Conservation (phyloP, 2,329 filamentous ascomycete genomes). For the Dryadomyces quercivorus region DNA sequence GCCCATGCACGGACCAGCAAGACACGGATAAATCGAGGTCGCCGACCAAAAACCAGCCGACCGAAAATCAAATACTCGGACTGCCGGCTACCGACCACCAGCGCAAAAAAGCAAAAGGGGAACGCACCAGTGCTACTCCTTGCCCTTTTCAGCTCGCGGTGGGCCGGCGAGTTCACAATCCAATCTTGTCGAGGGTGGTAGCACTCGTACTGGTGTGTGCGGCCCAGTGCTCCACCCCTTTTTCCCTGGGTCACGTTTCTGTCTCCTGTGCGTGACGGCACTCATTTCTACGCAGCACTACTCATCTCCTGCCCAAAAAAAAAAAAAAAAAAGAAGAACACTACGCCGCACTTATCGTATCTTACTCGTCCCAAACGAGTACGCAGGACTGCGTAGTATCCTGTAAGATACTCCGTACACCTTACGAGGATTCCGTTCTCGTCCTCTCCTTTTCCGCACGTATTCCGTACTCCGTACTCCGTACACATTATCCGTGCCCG, state of each 20-base stretch:
- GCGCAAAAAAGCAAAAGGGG: neutral
- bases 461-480: neutral
- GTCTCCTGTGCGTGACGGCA: neutral
- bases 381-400: neutral
- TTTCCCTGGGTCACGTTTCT: neutral
- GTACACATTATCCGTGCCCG: neutral
- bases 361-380: neutral
- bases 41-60: neutral
- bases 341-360: too few relatives aligned
- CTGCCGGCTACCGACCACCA: neutral
- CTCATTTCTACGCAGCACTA: neutral
- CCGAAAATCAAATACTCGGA: neutral
- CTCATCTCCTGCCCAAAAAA: neutral
- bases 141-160: neutral
- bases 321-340: neutral
- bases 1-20: too few relatives aligned
- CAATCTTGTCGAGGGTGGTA: neutral
- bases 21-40: neutral
- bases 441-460: neutral
- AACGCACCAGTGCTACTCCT: neutral
- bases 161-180: neutral
- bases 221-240: neutral
- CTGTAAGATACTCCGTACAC: neutral
- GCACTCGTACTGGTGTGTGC: neutral
- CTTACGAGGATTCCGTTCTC: neutral